Evolutionary conservation across 257 asterid genomes (phyloP), one percentile per base, ranked within the genome.

Genomic region (Solanum chiquidenum): DNA sequence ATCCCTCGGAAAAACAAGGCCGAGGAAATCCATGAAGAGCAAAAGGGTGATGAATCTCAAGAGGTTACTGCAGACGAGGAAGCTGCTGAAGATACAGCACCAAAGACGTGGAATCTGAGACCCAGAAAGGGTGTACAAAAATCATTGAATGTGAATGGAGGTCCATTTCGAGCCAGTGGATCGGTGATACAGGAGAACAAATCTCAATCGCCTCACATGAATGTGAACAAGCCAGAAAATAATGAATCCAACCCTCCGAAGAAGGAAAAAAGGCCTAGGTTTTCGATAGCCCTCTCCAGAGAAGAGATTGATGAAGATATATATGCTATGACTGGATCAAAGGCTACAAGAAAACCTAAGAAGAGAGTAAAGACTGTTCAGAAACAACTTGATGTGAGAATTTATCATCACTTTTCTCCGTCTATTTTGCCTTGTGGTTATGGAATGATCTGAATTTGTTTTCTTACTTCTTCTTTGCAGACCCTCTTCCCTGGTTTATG

Each of bases 301-400:
- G 89, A 88, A 86, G 98, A 95, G 88, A 94, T 94, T 29, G 96
- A 94, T 49, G 97, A 92, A 80, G 98, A 95, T 89, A 83, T 93
- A 11, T 92, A 83, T 46, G 86, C 92, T 29, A 33, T 93, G 88
- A 87, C 94, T 55, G 96, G 94, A 90, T 69, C 89, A 35, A 95
- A 92, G 90, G 95, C 95, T 18, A 66, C 92, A 16, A 94, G 95
- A 90, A 93, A 95, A 88, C 95, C 95, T 10, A 94, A 90, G 90
- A 95, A 93, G 93, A 93, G 94, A 38, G 88, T 92, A 6, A 94
- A 90, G 87, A 31, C 21, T 14, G 89, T 90, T 49, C 95, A 94
- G 92, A 94, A 92, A 42, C 89, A 89, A 73, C 25, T 95, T 35
- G 96, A 95, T 89, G 98, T 94, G 90, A 92, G 93, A 86, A 49